A percentile compares a stretch with the other conserved stretches of the same genome.
These are phyloP conservation scores for Aaosphaeria pasadenensis DNA, from an alignment of 2,329 filamentous ascomycete species.

Conservation along the genomic window DNA sequence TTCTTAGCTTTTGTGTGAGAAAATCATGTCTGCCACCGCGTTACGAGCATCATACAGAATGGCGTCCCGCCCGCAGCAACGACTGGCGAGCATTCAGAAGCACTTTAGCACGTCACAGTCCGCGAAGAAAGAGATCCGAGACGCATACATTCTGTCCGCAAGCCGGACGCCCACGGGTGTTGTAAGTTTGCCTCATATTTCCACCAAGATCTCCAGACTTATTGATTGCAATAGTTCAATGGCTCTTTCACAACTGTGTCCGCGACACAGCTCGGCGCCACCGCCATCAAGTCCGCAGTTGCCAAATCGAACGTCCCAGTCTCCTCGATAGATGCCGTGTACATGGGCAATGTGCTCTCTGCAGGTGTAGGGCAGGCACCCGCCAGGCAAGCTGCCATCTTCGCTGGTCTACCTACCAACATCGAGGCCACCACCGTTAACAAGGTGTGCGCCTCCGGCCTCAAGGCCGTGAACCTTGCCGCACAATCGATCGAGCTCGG, in stretches of 20 bases:
- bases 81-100: slow-evolving; percentile 34
- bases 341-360: slow-evolving; percentile 95
- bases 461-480: slow-evolving; percentile 88
- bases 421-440: slow-evolving; percentile 93
- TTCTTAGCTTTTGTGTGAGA: background rate
- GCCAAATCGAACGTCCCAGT: slow-evolving; percentile 80
- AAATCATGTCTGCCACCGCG: slow-evolving; percentile 28
- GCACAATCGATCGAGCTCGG: slow-evolving; percentile 95
- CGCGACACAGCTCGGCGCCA: slow-evolving; percentile 83
- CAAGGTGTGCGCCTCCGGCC: slow-evolving; percentile 94
- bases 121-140: slow-evolving; percentile 65
- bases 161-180: slow-evolving; percentile 87
- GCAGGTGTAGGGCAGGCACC: slow-evolving; percentile 84
- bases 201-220: background rate
- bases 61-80: slow-evolving; percentile 35
- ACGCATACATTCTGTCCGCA: slow-evolving; percentile 91
- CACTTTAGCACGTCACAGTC: slow-evolving; percentile 34
- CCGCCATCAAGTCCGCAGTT: slow-evolving; percentile 87
- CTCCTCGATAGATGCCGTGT: slow-evolving; percentile 83
- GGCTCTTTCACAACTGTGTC: slow-evolving; percentile 80
- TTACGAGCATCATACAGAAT: slow-evolving; percentile 32
- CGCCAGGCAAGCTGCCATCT: slow-evolving; percentile 84
- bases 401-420: slow-evolving; percentile 76
- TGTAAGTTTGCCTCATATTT: slow-evolving; percentile 47
- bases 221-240: slow-evolving; percentile 69